Percentiles rank a stretch among this genome's conserved stretches.
Evolutionary conservation across 2,329 filamentous ascomycete species (phyloP).

Genomic region (Aspergillus novoparasiticus): DNA sequence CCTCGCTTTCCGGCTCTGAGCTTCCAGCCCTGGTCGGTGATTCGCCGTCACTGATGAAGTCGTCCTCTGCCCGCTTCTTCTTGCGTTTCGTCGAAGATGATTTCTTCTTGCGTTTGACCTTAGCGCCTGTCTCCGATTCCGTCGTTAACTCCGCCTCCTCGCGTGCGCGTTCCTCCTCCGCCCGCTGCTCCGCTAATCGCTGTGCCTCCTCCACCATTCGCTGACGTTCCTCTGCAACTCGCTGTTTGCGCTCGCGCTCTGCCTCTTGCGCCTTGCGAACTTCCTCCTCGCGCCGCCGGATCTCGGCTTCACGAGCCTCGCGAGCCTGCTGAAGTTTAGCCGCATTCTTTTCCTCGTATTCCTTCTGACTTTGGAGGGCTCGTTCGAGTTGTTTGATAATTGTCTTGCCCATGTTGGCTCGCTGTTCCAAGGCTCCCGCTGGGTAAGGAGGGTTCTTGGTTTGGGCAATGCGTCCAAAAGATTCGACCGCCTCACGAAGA

Average conservation of each 20-base stretch:
- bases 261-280: conserved; percentile 67
- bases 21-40: conserved; percentile 29
- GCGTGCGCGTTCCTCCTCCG: conserved; percentile 68
- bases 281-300: conserved; percentile 75
- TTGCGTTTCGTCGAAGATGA: conserved; percentile 54
- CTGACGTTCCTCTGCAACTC: conserved; percentile 83
- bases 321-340: conserved; percentile 81
- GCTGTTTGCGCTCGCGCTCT: conserved; percentile 73
- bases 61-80: conserved; percentile 57
- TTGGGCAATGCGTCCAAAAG: conserved; percentile 62
- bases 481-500: conserved; percentile 81
- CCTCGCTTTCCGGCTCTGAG: conserved; percentile 38
- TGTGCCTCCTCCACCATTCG: conserved; percentile 77
- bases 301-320: conserved; percentile 77
- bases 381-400: conserved; percentile 89
- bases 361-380: conserved; percentile 78
- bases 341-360: conserved; percentile 92
- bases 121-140: conserved; percentile 79
- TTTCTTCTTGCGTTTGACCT: conserved; percentile 73
- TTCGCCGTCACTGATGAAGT: conserved; percentile 35
- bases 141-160: conserved; percentile 79
- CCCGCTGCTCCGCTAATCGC: conserved; percentile 68
- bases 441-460: conserved; percentile 79
- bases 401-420: conserved; percentile 96
- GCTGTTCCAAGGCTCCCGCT: conserved; percentile 85